Base-by-base conservation (phyloP, 345 rosid species). In the Geranium brycei region DNA sequence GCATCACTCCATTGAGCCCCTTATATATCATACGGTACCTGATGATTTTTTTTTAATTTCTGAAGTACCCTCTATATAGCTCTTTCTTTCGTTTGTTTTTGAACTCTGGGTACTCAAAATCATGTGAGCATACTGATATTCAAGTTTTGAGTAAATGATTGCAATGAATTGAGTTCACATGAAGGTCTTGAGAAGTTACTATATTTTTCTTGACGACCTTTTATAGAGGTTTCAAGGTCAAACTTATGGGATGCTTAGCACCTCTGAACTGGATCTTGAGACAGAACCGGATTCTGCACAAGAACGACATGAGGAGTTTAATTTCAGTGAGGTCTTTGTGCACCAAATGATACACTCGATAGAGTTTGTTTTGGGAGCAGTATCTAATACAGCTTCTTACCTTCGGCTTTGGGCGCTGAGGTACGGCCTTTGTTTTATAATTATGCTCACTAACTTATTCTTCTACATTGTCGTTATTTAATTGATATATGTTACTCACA, bases 371-470 rank as follows among this genome's bases (percentile, higher is more conserved):
- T 88, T 92, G 38, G 98, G 96, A 62, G 85, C 98, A 71, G 97
- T 92, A 70, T 92, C 98, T 62, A 92, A 92, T 78, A 92, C 97
- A 32, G 97, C 98, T 68, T 92, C 98, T 23, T 92, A 89, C 80
- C 97, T 92, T 79, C 96, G 98, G 71, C 95, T 92, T 60, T 92
- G 98, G 98, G 97, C 98, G 70, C 85, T 89, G 75, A 92, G 98
- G 98, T 86, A 79, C 51, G 23, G 60, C 58, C 57, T 12, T 13
- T 68, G 17, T 35, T 17, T 31, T 62, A 57, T 60, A 8, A 55
- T 58, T 47, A 60, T 30, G 65, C 2, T 35, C 11, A 59, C 65
- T 32, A 14, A 17, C 58, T 28, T 23, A 31, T 13, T 30, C 5
- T 16, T 19, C 11, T 32, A 4, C 56, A 47, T 58, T 69, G 53